These are phyloP conservation scores for Phyllosticta ampelicida DNA, from an alignment of 2,329 filamentous ascomycete genomes.

Conservation along the genomic window DNA sequence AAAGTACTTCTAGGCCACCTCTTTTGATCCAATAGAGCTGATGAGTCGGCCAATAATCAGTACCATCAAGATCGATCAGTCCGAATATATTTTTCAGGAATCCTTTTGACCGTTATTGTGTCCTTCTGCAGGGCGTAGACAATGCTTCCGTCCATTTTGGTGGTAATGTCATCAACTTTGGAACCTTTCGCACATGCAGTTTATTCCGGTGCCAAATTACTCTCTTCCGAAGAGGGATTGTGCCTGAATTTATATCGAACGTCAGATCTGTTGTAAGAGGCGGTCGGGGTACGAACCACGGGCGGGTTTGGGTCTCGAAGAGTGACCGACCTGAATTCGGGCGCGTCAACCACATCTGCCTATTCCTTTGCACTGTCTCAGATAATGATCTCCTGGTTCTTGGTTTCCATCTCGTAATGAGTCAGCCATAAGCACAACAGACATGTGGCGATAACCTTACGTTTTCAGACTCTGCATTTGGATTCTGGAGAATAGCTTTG, in stretches of 20 bases:
- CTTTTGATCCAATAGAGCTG: neutral
- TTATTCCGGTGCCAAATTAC: too few relatives aligned
- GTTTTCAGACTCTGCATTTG: neutral
- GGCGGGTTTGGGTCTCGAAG: too few relatives aligned
- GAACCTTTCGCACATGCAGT: neutral
- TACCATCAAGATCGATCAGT: neutral
- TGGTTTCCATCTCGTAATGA: neutral
- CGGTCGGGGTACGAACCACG: neutral
- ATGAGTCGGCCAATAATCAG: neutral
- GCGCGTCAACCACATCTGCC: neutral
- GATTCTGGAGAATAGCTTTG: neutral
- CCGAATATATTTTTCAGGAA: neutral
- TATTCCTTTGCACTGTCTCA: neutral
- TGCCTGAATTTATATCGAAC: neutral
- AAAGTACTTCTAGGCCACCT: neutral
- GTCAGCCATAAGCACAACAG: neutral
- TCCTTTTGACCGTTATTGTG: neutral
- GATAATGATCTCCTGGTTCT: neutral
- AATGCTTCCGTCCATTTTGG: neutral
- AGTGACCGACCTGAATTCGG: neutral
- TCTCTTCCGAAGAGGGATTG: neutral
- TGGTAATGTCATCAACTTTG: neutral
- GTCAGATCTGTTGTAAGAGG: neutral
- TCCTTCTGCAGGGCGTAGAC: neutral
- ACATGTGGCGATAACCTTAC: neutral